A percentile compares a stretch with the other conserved stretches of the same genome.
Evolutionary conservation across 106 monocot species (phyloP).

Genomic region (Allium fistulosum): DNA sequence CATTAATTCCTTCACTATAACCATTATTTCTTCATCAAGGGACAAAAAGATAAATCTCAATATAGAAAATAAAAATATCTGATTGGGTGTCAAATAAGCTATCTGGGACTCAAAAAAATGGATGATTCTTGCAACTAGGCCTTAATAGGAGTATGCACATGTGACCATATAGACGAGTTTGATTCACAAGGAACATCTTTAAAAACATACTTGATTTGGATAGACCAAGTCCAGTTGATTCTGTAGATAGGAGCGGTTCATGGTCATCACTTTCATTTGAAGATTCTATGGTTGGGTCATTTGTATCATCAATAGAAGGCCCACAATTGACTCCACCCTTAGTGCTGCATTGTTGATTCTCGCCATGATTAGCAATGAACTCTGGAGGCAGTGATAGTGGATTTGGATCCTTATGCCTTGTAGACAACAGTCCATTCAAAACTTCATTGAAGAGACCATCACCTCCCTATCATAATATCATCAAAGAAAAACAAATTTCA

Average conservation of each 20-base stretch:
- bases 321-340: conserved; percentile 5
- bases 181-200: not conserved
- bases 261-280: conserved; percentile 36
- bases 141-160: no score
- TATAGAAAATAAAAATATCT: no score
- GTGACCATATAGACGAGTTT: no score
- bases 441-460: conserved; percentile 96
- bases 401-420: conserved; percentile 58
- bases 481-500: not conserved
- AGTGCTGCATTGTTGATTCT: conserved; percentile 4
- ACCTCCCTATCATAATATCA: conserved; percentile 49
- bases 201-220: conserved; percentile 28
- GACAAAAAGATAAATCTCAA: no score
- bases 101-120: no score
- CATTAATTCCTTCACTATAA: no score
- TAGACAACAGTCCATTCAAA: conserved; percentile 73
- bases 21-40: no score
- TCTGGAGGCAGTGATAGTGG: conserved; percentile 36
- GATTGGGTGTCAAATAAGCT: no score
- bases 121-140: no score
- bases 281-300: conserved; percentile 16
- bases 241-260: conserved; percentile 70
- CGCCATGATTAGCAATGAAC: conserved; percentile 6
- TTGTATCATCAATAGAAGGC: conserved; percentile 13
- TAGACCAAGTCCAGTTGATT: conserved; percentile 11